Percentiles rank a stretch among this genome's conserved stretches.
These are phyloP conservation scores for Trichoderma sp. DNA, from an alignment of 2,329 filamentous ascomycete species.

Conservation along the genomic window DNA sequence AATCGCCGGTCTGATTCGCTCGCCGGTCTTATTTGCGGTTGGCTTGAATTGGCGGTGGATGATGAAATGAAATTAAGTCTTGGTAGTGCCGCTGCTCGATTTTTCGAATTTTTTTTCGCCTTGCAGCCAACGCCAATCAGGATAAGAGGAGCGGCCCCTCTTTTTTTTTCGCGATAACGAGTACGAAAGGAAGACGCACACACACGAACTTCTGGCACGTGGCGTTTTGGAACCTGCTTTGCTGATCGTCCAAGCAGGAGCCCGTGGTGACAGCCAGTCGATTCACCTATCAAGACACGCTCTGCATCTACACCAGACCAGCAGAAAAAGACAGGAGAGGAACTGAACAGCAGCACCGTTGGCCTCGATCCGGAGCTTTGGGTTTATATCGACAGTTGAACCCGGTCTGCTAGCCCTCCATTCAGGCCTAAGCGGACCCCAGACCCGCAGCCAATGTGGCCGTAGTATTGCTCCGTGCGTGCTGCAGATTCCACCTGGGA, in stretches of 20 bases:
- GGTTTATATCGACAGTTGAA: neutral
- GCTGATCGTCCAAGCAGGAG: neutral
- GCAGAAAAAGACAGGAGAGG: neutral
- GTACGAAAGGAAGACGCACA: slow-evolving; percentile 19
- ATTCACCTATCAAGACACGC: neutral
- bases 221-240: slow-evolving; percentile 2
- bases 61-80: slow-evolving; percentile 17
- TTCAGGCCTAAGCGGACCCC: slow-evolving; percentile 20
- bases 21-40: neutral
- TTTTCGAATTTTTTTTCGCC: neutral
- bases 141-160: neutral
- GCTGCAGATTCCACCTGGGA: neutral
- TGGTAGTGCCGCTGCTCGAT: neutral
- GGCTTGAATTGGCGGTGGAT: slow-evolving; percentile 5
- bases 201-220: slow-evolving; percentile 11
- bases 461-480: neutral
- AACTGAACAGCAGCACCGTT: neutral
- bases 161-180: neutral
- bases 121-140: neutral
- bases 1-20: slow-evolving; percentile 13
- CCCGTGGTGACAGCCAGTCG: neutral
- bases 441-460: slow-evolving; percentile 7
- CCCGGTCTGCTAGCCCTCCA: neutral
- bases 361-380: neutral
- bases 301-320: neutral